Base-by-base conservation (phyloP, 805 yeast species). In the Yamadazyma endophytica region DNA sequence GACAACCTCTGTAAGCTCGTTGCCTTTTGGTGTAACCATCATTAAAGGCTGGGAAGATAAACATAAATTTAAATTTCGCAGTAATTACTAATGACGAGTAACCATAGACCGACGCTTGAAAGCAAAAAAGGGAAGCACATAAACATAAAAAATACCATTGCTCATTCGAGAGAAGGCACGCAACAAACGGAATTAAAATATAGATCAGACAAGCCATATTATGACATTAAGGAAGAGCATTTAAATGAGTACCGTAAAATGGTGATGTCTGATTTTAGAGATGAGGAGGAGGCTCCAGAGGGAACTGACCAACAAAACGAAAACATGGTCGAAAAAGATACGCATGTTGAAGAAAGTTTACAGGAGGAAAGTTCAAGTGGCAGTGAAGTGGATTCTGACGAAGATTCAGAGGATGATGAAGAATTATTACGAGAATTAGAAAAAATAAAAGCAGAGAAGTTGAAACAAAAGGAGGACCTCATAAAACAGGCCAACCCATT, bases 1-100 rank as follows among this genome's bases (percentile, higher is more conserved):
- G 42, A 33, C 64, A 58, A 41, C 61, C 51, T 21, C 46, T 41
- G 39, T 52, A 56, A n/a, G 60, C 46, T 17, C 64, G 35, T 39
- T 57, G 55, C 20, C 64, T 37, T 13, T 57, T 47, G 38, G 50
- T 52, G 36, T 55, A 58, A 39, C 50, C 55, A 26, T 45, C 32
- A 33, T 58, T 49, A 29, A 55, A 52, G 11, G 63, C 64, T 8
- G 64, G 64, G 28, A 58, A 58, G 13, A 58, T 63, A 40, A 45
- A 48, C 63, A 57, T 55, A n/a, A 20, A 13, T 7, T 13, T 11
- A 17, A 27, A 11, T 13, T 13, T n/a, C n/a, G n/a, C n/a, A n/a
- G n/a, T n/a, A n/a, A n/a, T n/a, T n/a, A n/a, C n/a, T 9, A 17
- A 63, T 61, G 68, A 61, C 68, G n/a, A 58, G 68, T 6, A 64